Base-by-base conservation (phyloP, 2,329 filamentous ascomycete genomes). In the Colletotrichum tropicicola region DNA sequence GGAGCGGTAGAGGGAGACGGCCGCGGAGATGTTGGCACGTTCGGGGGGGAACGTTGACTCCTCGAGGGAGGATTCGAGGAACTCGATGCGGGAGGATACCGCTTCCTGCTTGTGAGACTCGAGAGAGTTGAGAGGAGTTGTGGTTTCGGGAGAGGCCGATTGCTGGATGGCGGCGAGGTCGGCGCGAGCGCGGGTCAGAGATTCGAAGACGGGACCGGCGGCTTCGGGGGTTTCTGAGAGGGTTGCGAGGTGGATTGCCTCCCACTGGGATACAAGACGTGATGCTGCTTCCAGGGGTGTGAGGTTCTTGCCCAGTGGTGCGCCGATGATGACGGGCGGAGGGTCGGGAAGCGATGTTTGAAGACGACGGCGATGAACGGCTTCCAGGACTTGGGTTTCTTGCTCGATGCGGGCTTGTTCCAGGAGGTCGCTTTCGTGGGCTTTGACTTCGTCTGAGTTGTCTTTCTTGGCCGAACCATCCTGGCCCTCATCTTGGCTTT, bases 11-110 rank as follows among this genome's bases (percentile, higher is more conserved):
- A 75, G 80, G 4, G 71, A 61, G 32, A 83, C 79, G 19, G 80
- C 81, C 30, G 76, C 78, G 44, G 70, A 68, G 63, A 84, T 82
- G 67, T 83, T 83, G 17, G 72, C 67, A 10, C 63, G 71, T 68
- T 83, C 80, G 2, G 74, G 73, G 17, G 74, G 71, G 51, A 76
- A 81, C 15, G 69, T 52, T 21, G 74, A 75, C 6, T 70, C 72
- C 2, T 69, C 63, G 6, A 82, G 73, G 2, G 72, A 70, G 66
- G 68, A 68, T 47, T 70, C 62, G 19, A 83, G 69, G 13, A 71
- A 17, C 1, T 74, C 60, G 4, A 81, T 43, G 7, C 80, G 77
- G 23, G 74, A 59, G 6, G 67, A 52, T 12, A 83, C 73, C 25
- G 72, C 35, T 25, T n/a, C 37, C 6, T 35, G n/a, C n/a, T 59